Base-by-base conservation (phyloP, 495 filamentous ascomycete species). In the Neohortaea acidophila region DNA sequence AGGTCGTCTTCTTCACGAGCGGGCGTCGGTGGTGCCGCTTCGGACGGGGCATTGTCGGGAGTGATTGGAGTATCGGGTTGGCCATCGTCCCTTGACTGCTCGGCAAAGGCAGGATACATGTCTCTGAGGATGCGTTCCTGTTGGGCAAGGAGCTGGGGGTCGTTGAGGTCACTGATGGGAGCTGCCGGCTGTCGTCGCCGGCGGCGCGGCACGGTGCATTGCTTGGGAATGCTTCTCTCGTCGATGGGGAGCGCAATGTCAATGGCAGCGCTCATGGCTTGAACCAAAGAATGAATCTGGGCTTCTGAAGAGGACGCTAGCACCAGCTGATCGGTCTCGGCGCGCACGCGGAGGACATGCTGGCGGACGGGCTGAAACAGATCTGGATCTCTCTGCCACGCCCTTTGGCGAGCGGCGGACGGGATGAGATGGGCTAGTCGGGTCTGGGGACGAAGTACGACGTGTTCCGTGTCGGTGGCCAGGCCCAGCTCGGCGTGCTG, bases 401-500 rank as follows among this genome's bases (percentile, higher is more conserved):
- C 49, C 21, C 50, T 52, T 19, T 35, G 39, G 1, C 58, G 49
- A 14, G 51, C 44, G 1, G 45, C 20, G 1, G 40, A 14, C 8
- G 58, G 56, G 1, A 60, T 38, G 21, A 62, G 41, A 21, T 51
- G 47, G 7, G 52, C 55, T 24, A 58, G 45, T 10, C 51, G 30
- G 15, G 44, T 55, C 18, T 51, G 47, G 14, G 52, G 61, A 7
- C 47, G 36, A 14, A 58, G 50, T 13, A 41, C 58, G 57, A 34
- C 54, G 63, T 77, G 76, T 41, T 61, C 53, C 50, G 75, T 73
- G 56, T 80, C 75, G 11, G 65, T 59, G 9, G 75, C 75, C 20
- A 77, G 63, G 11, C 75, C 75, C 25, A 73, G 67, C 51, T 80
- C 75, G 21, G 74, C 76, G 46, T 78, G 64, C 33, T 77, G 68